Base-by-base conservation (phyloP, 306 rosid species). In the Rosa multiflora region DNA sequence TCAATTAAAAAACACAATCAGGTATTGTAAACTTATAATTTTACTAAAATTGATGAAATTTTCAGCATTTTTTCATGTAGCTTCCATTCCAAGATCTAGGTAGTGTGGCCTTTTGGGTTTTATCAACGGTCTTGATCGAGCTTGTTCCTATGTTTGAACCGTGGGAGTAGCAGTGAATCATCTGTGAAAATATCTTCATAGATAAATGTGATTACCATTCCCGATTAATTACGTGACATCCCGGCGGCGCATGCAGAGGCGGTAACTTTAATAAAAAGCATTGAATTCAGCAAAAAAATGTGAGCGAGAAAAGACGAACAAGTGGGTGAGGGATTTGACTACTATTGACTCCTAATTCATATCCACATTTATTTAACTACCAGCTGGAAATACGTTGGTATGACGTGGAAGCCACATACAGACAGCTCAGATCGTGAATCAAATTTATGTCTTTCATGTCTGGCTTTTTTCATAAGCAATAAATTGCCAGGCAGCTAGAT, bases 191-290 rank as follows among this genome's bases (percentile, higher is more conserved):
- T 71, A 72, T 49, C 5, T 39, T 8, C 14, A 1, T 67, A 7
- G 6, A 6, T 67, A 18, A 67, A 17, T 39, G 15, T 4, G 48
- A 51, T 40, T 20, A 4, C 14, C 7, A 26, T 51, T 44, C 15
- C 20, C n/a, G 15, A 46, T 12, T n/a, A 13, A 44, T 11, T 13
- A 46, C 10, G 74, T 23, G 74, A 49, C 76, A 29, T 72, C 76
- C 44, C 64, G 64, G 47, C 64, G 76, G 64, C 64, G 64, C 46
- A 35, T 35, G 76, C 32, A 72, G 52, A 15, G 53, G 70, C 10
- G 2, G 32, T 13, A 10, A 39, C 48, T 42, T 10, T 1, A 67
- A 20, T 42, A 20, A 32, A 32, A 32, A 3, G 37, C 37, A 32
- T 32, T 32, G 37, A 32, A 18, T 40, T 18, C 15, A 67, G 10